phyloP scores from a whole-genome alignment of 257 asterid species.

The Rhazya stricta region DNA sequence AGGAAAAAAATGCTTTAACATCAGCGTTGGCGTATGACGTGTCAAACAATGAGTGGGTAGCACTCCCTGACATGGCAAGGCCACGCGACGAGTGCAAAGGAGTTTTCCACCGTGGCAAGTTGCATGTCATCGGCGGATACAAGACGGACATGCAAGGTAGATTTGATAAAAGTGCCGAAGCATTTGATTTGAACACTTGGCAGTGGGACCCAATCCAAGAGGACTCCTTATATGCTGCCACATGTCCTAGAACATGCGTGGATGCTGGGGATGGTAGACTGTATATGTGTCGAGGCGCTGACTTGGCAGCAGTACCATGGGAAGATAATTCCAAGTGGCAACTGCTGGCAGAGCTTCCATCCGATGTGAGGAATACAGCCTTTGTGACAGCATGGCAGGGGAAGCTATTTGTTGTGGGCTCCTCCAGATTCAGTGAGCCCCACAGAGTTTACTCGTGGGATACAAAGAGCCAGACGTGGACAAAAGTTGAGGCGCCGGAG shows the following conservation, averaged over 20 bases:
- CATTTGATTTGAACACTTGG: slow-evolving; percentile 43
- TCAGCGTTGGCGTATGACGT: slow-evolving; percentile 65
- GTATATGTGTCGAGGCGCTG: slow-evolving; percentile 24
- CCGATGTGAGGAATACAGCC: slow-evolving; percentile 21
- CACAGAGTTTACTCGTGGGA: slow-evolving; percentile 39
- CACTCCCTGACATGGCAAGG: slow-evolving; percentile 53
- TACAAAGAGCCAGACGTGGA: slow-evolving; percentile 41
- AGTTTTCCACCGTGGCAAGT: slow-evolving; percentile 34
- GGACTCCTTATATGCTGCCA: slow-evolving; percentile 29
- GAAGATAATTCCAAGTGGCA: slow-evolving; percentile 37
- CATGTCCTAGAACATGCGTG: slow-evolving; percentile 45
- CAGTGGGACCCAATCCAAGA: slow-evolving; percentile 41
- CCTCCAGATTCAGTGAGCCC: slow-evolving; percentile 32
- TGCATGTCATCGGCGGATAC: slow-evolving; percentile 77
- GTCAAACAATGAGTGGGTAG: slow-evolving; percentile 38
- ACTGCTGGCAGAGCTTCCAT: slow-evolving; percentile 28
- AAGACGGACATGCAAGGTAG: slow-evolving; percentile 48
- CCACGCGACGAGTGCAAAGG: slow-evolving; percentile 76
- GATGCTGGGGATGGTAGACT: slow-evolving; percentile 32
- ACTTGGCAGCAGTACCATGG: slow-evolving; percentile 19
- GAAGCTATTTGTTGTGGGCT: slow-evolving; percentile 51
- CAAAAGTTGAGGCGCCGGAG: slow-evolving; percentile 32
- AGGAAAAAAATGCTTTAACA: slow-evolving; percentile 54
- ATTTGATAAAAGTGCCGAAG: slow-evolving; percentile 43
- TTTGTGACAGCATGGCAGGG: slow-evolving; percentile 48